A percentile compares a stretch with the other conserved stretches of the same genome.
phyloP scores from a whole-genome alignment of 768 basidiomycete genomes.

The Auriscalpium vulgare region DNA sequence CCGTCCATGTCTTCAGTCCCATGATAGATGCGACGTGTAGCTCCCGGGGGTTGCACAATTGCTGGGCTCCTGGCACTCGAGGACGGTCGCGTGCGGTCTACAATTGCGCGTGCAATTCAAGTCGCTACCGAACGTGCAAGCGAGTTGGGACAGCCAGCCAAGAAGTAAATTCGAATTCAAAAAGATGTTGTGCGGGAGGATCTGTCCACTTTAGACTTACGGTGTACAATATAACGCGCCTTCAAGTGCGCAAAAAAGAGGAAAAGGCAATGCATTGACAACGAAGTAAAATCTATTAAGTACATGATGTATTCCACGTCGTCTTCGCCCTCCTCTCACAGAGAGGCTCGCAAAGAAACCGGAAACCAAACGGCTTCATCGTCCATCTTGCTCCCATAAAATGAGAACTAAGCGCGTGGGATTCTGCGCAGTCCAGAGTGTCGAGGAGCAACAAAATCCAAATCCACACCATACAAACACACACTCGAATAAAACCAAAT shows the following conservation, averaged over 20 bases:
- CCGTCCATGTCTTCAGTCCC: neutral
- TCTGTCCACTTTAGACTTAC: no score
- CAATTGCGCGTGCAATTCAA: conserved; percentile 92
- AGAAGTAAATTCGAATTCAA: conserved; percentile 29
- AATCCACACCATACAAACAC: neutral
- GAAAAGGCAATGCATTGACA: neutral
- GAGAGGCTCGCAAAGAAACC: conserved; percentile 21
- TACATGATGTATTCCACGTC: conserved; percentile 19
- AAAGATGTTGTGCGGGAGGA: no score
- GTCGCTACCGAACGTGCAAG: conserved; percentile 86
- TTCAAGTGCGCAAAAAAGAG: no score
- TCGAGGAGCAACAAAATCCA: conserved; percentile 63
- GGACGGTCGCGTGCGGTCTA: conserved; percentile 88
- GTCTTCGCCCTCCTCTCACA: conserved; percentile 10
- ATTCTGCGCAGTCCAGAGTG: conserved; percentile 87
- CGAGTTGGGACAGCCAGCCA: conserved; percentile 67
- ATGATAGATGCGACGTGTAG: conserved; percentile 30
- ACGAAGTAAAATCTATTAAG: conserved; percentile 10
- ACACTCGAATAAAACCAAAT: neutral
- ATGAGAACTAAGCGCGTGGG: conserved; percentile 85
- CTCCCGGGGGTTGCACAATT: conserved; percentile 97
- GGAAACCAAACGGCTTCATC: conserved; percentile 13
- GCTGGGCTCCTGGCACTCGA: conserved; percentile 94
- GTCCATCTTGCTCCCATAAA: conserved; percentile 82
- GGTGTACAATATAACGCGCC: no score